Evolutionary conservation across 2,329 filamentous ascomycete genomes (phyloP).

Genomic region (Lasiodiplodia theobromae): DNA sequence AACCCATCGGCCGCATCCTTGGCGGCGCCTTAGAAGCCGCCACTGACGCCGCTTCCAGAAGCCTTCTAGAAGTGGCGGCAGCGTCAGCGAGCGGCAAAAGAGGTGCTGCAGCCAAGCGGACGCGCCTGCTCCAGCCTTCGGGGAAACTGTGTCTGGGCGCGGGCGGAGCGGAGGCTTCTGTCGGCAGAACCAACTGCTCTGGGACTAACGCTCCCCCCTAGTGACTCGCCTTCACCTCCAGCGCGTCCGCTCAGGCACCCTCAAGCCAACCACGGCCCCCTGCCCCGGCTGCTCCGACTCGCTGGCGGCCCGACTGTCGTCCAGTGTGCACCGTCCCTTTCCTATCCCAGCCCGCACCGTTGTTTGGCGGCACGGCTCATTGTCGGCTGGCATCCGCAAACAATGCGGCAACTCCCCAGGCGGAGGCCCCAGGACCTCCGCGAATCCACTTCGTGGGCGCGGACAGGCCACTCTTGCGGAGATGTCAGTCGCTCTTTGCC

Average conservation of each 20-base stretch:
- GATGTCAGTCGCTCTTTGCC: neutral
- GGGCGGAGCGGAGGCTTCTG: slow-evolving; percentile 11
- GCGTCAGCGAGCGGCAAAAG: neutral
- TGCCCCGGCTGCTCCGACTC: slow-evolving; percentile 5
- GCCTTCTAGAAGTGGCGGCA: slow-evolving; percentile 9
- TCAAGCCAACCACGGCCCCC: slow-evolving; percentile 10
- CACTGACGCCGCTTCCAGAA: neutral
- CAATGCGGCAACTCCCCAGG: neutral
- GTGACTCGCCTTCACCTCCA: neutral
- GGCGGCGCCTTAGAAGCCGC: neutral
- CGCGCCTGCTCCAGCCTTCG: neutral
- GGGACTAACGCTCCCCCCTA: slow-evolving; percentile 3
- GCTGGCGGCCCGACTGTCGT: slow-evolving; percentile 13
- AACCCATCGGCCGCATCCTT: neutral
- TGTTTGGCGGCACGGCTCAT: slow-evolving; percentile 23
- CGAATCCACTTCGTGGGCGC: slow-evolving; percentile 10
- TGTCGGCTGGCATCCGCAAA: neutral
- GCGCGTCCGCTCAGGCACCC: neutral
- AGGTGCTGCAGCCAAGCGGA: neutral
- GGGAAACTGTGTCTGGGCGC: neutral
- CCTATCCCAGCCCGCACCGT: slow-evolving; percentile 5
- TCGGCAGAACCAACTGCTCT: slow-evolving; percentile 1
- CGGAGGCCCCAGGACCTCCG: slow-evolving; percentile 25
- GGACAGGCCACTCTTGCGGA: slow-evolving; percentile 3
- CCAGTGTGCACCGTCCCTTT: neutral